phyloP scores from a whole-genome alignment of 2,329 filamentous ascomycete species.

The Pseudogymnoascus sp. region DNA sequence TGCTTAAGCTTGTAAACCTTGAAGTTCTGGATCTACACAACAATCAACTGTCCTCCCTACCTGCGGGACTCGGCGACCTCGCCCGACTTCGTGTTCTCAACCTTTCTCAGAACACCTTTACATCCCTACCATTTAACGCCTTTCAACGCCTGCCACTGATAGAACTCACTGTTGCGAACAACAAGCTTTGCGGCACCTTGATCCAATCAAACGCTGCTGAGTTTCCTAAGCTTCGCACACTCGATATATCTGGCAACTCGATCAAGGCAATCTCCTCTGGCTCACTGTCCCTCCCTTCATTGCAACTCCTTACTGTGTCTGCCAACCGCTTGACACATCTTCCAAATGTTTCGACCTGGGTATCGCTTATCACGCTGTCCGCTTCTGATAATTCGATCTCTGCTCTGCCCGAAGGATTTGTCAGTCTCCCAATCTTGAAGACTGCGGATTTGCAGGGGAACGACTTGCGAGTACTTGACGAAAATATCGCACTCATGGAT shows the following conservation, averaged over 20 bases:
- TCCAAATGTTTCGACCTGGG: slow-evolving; percentile 70
- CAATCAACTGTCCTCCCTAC: slow-evolving; percentile 70
- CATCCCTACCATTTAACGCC: slow-evolving; percentile 60
- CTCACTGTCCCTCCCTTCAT: slow-evolving; percentile 48
- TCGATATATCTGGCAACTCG: slow-evolving; percentile 74
- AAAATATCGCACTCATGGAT: slow-evolving; percentile 73
- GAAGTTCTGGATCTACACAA: slow-evolving; percentile 75
- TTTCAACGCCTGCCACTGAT: slow-evolving; percentile 62
- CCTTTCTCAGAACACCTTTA: slow-evolving; percentile 70
- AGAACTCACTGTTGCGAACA: slow-evolving; percentile 70
- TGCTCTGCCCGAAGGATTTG: slow-evolving; percentile 69
- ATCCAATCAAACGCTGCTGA: slow-evolving; percentile 55
- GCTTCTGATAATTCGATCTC: slow-evolving; percentile 77
- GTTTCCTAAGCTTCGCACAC: slow-evolving; percentile 59
- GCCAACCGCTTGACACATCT: slow-evolving; percentile 70
- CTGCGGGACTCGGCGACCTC: slow-evolving; percentile 59
- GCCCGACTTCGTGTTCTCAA: slow-evolving; percentile 67
- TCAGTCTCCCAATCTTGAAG: slow-evolving; percentile 57
- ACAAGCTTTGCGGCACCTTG: slow-evolving; percentile 66
- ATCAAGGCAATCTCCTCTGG: slow-evolving; percentile 38
- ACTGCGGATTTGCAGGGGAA: slow-evolving; percentile 82
- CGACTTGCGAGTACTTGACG: slow-evolving; percentile 67
- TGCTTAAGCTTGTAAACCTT: slow-evolving; percentile 59
- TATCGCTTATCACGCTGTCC: slow-evolving; percentile 62
- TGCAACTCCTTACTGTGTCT: slow-evolving; percentile 70